Evolutionary conservation across 2,329 filamentous ascomycete species (phyloP).

Genomic region (Neurospora crassa): DNA sequence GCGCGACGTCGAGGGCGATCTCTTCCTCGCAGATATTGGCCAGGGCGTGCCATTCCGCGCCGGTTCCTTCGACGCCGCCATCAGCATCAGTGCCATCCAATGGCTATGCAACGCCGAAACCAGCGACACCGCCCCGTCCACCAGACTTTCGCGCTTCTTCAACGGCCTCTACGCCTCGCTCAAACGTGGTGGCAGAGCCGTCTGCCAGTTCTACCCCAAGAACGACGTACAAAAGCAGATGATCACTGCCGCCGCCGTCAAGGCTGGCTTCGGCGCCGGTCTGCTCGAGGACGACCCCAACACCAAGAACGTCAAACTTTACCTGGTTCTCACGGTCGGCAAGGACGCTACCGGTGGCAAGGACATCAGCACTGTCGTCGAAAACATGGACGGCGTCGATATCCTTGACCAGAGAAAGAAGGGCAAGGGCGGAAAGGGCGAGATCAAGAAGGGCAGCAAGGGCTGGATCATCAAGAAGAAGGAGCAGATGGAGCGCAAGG

Average conservation of each 20-base stretch:
- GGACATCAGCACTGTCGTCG: slow-evolving; percentile 85
- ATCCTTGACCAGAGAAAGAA: slow-evolving; percentile 60
- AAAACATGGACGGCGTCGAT: slow-evolving; percentile 81
- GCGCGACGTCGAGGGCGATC: slow-evolving; percentile 82
- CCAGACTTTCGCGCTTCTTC: slow-evolving; percentile 77
- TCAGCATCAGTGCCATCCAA: slow-evolving; percentile 92
- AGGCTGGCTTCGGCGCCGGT: slow-evolving; percentile 90
- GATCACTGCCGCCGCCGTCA: slow-evolving; percentile 84
- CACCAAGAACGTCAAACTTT: slow-evolving; percentile 95
- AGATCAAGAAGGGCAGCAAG: slow-evolving; percentile 72
- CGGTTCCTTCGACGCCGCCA: slow-evolving; percentile 87
- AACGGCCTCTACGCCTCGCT: slow-evolving; percentile 82
- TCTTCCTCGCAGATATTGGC: slow-evolving; percentile 91
- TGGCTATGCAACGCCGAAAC: slow-evolving; percentile 97
- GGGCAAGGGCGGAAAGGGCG: slow-evolving; percentile 36
- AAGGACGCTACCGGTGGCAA: slow-evolving; percentile 38
- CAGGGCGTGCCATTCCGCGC: slow-evolving; percentile 91
- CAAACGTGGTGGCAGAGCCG: slow-evolving; percentile 74
- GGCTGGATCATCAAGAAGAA: slow-evolving; percentile 80
- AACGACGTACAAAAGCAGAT: slow-evolving; percentile 86
- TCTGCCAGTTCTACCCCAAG: slow-evolving; percentile 97
- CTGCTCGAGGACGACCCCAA: slow-evolving; percentile 90
- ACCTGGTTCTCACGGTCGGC: slow-evolving; percentile 87
- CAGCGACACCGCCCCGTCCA: slow-evolving; percentile 71
- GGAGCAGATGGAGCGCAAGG: slow-evolving; percentile 88